Base-by-base conservation (phyloP, 495 filamentous ascomycete genomes). In the Thozetella sp. region DNA sequence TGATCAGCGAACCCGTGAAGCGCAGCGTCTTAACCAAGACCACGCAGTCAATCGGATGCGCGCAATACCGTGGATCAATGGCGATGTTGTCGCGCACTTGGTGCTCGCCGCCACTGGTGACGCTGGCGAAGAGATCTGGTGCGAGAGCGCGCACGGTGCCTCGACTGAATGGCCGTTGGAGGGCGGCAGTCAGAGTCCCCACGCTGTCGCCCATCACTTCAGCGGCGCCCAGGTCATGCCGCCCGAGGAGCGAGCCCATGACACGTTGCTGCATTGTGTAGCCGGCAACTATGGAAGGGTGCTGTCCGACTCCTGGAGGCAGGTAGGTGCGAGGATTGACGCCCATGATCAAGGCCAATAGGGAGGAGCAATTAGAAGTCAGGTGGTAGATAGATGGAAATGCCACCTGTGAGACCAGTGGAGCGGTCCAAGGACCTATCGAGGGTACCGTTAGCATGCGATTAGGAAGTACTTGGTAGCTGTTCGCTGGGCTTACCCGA, bases 371-470 rank as follows among this genome's bases (percentile, higher is more conserved):
- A 19, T 48, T 48, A 13, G 4, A 56, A 55, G 25, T 67, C 62
- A 53, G 62, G 60, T 56, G 70, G 51, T 22, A 19, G 2, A 81
- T 62, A n/a, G 72, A 68, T 3, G 73, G 72, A 37, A 81, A 75
- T 10, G 76, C 77, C 22, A 77, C 64, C 2, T 68, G 66, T 46
- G 78, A 75, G 20, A 75, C 66, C 52, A 75, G 66, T 3, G 67
- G 70, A 6, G 72, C 65, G 2, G 76, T 80, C 66, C 72, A 74
- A 9, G 78, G 77, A 25, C 77, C 76, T 76, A 25, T n/a, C n/a
- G 10, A 22, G 25, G 26, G 1, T 4, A 1, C n/a, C 25, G 22
- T 71, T 22, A 67, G 60, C 13, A 27, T 26, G 9, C n/a, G n/a
- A n/a, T n/a, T n/a, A n/a, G n/a, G n/a, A n/a, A n/a, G n/a, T n/a